These are phyloP conservation scores for Phytophthora pini DNA, from an alignment of 352 stramenopile species.

Conservation along the genomic window DNA sequence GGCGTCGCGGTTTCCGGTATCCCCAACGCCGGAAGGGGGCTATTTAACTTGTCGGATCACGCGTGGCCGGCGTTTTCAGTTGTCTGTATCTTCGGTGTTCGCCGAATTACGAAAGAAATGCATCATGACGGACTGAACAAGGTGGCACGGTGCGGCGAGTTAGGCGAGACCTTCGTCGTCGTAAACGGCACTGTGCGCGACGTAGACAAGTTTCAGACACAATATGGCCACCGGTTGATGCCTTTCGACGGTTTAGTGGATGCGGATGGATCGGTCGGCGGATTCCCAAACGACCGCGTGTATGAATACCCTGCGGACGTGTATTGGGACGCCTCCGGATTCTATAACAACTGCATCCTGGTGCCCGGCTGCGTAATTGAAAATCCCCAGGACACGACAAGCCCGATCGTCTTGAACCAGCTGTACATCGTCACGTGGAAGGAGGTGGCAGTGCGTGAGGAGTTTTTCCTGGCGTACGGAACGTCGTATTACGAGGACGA, in stretches of 20 bases:
- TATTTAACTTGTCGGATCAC: constrained; percentile 86
- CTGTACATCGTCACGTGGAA: constrained; percentile 92
- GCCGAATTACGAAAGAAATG: constrained; percentile 87
- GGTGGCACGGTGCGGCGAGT: constrained; percentile 80
- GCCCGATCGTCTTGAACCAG: constrained; percentile 83
- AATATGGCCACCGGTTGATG: constrained; percentile 85
- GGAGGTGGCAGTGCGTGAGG: constrained; percentile 79
- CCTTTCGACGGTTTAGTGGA: constrained; percentile 87
- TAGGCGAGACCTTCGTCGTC: constrained; percentile 89
- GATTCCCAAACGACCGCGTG: constrained; percentile 88
- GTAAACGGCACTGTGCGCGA: constrained; percentile 87
- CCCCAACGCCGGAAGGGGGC: constrained; percentile 76
- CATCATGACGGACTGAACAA: constrained; percentile 91
- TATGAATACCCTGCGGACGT: constrained; percentile 87
- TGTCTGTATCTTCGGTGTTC: constrained; percentile 89
- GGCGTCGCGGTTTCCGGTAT: constrained; percentile 85
- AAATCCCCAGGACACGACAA: constrained; percentile 78
- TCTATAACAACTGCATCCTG: constrained; percentile 93
- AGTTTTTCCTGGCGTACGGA: constrained; percentile 91
- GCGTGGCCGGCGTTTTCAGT: constrained; percentile 88
- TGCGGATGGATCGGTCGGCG: constrained; percentile 81
- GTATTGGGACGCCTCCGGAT: constrained; percentile 88
- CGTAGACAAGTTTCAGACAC: constrained; percentile 89
- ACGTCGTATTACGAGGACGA: constrained; percentile 91
- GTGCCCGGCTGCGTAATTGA: constrained; percentile 85